phyloP scores from a whole-genome alignment of 2,329 filamentous ascomycete genomes.

The Aspergillus carbonarius region DNA sequence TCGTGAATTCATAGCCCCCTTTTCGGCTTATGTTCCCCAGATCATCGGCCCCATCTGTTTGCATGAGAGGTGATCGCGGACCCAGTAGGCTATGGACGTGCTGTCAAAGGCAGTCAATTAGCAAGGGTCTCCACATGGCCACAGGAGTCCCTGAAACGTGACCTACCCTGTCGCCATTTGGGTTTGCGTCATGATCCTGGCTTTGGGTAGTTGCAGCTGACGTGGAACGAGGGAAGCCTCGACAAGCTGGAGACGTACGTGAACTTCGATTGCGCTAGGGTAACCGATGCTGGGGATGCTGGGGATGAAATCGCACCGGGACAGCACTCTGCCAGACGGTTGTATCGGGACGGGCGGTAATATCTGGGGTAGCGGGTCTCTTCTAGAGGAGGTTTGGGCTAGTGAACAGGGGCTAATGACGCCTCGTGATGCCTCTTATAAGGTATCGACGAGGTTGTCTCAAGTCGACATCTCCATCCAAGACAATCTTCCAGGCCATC shows the following conservation, averaged over 20 bases:
- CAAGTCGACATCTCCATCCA: conserved; percentile 21
- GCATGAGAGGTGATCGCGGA: conserved; percentile 21
- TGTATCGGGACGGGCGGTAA: not conserved
- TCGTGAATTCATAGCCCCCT: conserved; percentile 1
- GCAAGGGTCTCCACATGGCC: conserved; percentile 33
- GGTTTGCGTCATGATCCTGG: conserved; percentile 18
- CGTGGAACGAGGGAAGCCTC: conserved; percentile 35
- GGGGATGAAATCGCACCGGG: not conserved
- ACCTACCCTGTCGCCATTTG: conserved; percentile 20
- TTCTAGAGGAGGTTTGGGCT: conserved; percentile 17
- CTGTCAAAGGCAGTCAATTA: conserved; percentile 15
- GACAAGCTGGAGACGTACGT: conserved; percentile 19
- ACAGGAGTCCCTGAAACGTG: conserved; percentile 27
- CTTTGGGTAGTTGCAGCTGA: conserved; percentile 31
- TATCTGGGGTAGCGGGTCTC: conserved; percentile 6
- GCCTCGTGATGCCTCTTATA: conserved; percentile 20
- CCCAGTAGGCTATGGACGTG: conserved; percentile 11
- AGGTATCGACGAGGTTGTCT: conserved; percentile 21
- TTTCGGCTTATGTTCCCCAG: conserved; percentile 14
- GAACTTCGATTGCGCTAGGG: conserved; percentile 12
- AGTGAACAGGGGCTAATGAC: conserved; percentile 11
- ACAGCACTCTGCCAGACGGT: not conserved
- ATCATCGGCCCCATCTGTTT: conserved; percentile 29
- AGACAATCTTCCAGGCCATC: conserved; percentile 22
- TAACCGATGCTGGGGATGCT: conserved; percentile 12